Base-by-base conservation (phyloP, 108 stramenopile species). In the Bacterosira constricta region DNA sequence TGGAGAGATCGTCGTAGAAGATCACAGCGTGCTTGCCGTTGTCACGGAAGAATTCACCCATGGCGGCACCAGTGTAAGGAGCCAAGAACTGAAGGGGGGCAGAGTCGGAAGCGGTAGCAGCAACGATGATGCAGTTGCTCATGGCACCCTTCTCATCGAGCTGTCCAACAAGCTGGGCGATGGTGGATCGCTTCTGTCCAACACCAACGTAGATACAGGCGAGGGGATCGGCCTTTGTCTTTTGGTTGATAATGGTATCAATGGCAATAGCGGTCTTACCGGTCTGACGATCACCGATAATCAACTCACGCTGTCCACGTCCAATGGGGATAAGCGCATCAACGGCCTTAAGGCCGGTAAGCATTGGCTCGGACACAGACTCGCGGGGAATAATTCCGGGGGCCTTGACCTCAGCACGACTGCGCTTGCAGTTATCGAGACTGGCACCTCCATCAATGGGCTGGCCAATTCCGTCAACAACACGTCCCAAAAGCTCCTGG, bases 201-300 rank as follows among this genome's bases (percentile, higher is more conserved):
- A 99, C 97, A 79, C 97, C 99, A 66, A 99, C 99, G 94, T 99
- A 99, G 82, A 99, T 97, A 82, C 99, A 99, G 73, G 96, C 96
- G 60, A 99, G 91, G 55, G 96, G 96, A 42, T 98, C 98, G 83
- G 93, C 93, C 90, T 96, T 96, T 85, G 96, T 97, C 90, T 97
- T 99, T 90, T 99, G 98, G 97, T 99, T 99, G 91, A 99, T 99
- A 77, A 99, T 98, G 87, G 98, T 99, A 76, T 99, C 98, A 79
- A 99, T 97, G 84, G 97, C 97, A 83, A 99, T 98, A 71, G 98
- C 98, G 46, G 98, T 99, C 95, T 99, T 99, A 55, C 98, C 98
- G 36, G 98, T 99, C 88, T 99, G 98, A 88, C 98, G 97, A 95
- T 99, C 98, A 66, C 96, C 96, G 79, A 96, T 96, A 71, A 98